Conservation (phyloP, 225 moss, liverwort and hornwort genomes). For the Antitrichia curtipendula region DNA sequence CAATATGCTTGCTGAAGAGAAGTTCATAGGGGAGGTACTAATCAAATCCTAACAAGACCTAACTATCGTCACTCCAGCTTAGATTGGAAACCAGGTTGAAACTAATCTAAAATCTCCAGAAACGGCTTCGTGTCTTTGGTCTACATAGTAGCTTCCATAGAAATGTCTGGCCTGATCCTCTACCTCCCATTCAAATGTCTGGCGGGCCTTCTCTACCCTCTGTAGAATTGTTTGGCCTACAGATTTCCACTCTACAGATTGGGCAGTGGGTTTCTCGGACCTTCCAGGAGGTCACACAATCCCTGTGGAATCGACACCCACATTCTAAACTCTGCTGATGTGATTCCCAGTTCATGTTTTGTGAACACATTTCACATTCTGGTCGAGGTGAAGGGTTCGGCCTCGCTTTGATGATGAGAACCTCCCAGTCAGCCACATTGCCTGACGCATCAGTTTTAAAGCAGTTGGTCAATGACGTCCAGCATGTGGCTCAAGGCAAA, state of each 20-base stretch:
- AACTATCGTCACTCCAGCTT: background rate
- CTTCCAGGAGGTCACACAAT: background rate
- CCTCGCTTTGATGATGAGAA: background rate
- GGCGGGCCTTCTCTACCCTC: background rate
- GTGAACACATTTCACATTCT: background rate
- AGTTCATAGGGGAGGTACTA: background rate
- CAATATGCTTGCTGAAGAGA: background rate
- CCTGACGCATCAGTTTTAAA: background rate
- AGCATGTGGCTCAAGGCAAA: background rate
- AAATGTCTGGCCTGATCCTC: background rate
- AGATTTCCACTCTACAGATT: background rate
- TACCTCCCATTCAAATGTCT: background rate
- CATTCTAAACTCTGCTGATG: too few relatives aligned
- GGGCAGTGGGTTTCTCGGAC: background rate
- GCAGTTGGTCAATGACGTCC: background rate
- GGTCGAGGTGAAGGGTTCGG: background rate
- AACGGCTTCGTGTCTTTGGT: background rate
- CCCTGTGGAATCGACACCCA: too few relatives aligned
- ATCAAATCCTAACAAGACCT: background rate
- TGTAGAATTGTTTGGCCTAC: background rate
- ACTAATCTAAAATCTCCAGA: background rate
- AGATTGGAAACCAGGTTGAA: background rate
- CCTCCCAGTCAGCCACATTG: background rate
- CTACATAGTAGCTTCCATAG: too few relatives aligned
- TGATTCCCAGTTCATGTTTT: fast-evolving